Evolutionary conservation across 2,329 filamentous ascomycete genomes (phyloP).

Genomic region (Fusarium sp.): DNA sequence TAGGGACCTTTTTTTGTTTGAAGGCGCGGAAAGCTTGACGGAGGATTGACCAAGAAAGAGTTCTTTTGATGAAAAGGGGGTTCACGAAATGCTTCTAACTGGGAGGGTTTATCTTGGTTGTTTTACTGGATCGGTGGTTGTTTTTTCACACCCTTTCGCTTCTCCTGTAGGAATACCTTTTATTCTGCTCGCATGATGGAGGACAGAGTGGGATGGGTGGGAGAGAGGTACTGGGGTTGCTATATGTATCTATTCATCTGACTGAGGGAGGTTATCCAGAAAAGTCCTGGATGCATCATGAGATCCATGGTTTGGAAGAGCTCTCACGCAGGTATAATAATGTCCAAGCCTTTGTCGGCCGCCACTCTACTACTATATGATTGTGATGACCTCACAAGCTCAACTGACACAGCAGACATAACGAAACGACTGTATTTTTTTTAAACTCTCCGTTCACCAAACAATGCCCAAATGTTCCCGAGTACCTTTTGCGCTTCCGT

Average conservation of each 20-base stretch:
- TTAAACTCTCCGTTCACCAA: constrained; percentile 13
- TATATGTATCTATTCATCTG: constrained; percentile 24
- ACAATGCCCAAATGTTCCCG: constrained; percentile 29
- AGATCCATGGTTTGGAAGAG: constrained; percentile 12
- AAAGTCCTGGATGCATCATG: constrained; percentile 14
- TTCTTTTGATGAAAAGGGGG: constrained; percentile 25
- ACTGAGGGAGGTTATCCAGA: constrained; percentile 15
- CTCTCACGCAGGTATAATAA: constrained; percentile 21
- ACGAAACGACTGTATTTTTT: constrained; percentile 24
- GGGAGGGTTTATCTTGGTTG: constrained; percentile 9
- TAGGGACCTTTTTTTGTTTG: constrained; percentile 18
- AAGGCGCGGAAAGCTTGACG: constrained; percentile 11
- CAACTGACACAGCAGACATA: background rate
- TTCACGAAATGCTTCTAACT: constrained; percentile 23
- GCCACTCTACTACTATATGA: background rate
- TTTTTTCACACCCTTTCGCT: constrained; percentile 17
- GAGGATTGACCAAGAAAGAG: constrained; percentile 14
- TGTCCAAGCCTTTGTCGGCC: constrained; percentile 10
- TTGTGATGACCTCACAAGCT: background rate
- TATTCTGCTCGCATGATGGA: constrained; percentile 13
- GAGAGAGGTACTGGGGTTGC: constrained; percentile 2
- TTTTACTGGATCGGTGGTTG: constrained; percentile 20
- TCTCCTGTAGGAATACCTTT: constrained; percentile 35
- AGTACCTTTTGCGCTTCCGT: constrained; percentile 25
- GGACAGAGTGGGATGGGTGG: constrained; percentile 1